These are phyloP conservation scores for Leishmania major DNA, from an alignment of 208 protist species.

Conservation along the genomic window DNA sequence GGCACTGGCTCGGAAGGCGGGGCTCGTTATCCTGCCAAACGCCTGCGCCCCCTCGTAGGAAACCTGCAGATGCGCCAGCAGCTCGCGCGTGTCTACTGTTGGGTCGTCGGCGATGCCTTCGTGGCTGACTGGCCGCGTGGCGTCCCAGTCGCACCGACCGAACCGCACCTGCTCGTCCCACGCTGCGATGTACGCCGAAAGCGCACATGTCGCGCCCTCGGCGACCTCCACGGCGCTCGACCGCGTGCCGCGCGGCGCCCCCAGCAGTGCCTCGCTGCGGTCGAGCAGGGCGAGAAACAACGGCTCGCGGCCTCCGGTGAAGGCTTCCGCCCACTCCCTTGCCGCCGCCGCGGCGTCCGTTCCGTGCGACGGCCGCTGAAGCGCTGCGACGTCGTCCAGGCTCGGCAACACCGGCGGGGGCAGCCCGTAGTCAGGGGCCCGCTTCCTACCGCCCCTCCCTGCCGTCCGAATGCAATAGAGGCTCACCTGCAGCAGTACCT, in stretches of 20 bases:
- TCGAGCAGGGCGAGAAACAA: conserved; percentile 53
- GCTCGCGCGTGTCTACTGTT: background rate
- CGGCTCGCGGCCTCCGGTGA: conserved; percentile 13
- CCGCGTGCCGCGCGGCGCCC: background rate
- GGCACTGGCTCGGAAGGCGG: conserved; percentile 20
- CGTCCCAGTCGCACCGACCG: conserved; percentile 2
- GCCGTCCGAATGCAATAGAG: conserved; percentile 58
- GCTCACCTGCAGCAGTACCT: conserved; percentile 44
- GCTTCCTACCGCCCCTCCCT: conserved; percentile 27
- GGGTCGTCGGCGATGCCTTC: background rate
- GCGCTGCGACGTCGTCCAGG: conserved; percentile 20
- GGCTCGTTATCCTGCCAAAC: background rate
- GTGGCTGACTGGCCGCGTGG: background rate
- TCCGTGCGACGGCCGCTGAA: background rate
- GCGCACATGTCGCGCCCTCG: conserved; percentile 5
- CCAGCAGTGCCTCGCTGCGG: conserved; percentile 41
- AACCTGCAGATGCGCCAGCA: conserved; percentile 19
- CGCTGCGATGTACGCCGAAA: conserved; percentile 17
- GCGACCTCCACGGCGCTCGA: conserved; percentile 9
- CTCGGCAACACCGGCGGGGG: conserved; percentile 28
- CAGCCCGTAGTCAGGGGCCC: conserved; percentile 21
- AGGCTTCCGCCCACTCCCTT: conserved; percentile 10
- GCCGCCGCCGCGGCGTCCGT: conserved; percentile 19
- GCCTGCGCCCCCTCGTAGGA: conserved; percentile 21
- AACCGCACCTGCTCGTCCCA: conserved; percentile 26